Base-by-base conservation (phyloP, 2,329 filamentous ascomycete genomes). In the Colletotrichum plurivorum region DNA sequence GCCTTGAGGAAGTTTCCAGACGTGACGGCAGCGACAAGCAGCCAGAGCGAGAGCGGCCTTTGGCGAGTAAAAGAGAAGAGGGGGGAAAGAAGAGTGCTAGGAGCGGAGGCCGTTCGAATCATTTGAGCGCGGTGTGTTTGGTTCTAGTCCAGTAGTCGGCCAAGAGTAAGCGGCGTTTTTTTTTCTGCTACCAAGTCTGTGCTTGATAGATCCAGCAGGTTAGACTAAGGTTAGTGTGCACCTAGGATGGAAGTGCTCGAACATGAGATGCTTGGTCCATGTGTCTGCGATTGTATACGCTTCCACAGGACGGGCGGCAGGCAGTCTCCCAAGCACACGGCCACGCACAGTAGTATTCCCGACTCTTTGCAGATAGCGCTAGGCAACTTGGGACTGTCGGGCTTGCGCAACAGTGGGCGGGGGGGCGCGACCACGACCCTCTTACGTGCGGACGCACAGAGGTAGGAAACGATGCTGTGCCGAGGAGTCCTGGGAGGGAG, bases 161-260 rank as follows among this genome's bases (percentile, higher is more conserved):
- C 31, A 36, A 36, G 10, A 36, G 31, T 9, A 36, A 36, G 31
- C 31, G 31, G 31, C 8, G 31, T 10, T 36, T 36, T 10, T 36
- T 36, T 36, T 36, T 36, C 31, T 36, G 31, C 31, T 10, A 36
- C 8, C 31, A 8, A 36, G 31, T 69, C 63, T 63, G 63, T 68
- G 63, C 70, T 63, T 60, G 51, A 62, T 41, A 49, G 60, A 59
- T 59, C 63, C 68, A 71, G 39, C 56, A 25, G 22, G 22, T 41
- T 36, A 36, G 31, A 36, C 31, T 8, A 36, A 36, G 31, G 31
- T 36, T 36, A 36, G 31, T 36, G 31, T 36, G 31, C 31, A 36
- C 31, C 3, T 36, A 10, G 31, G 31, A 10, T 5, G 31, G 31
- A 36, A 36, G 31, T 36, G 31, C 31, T 36, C 31, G 31, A 10